These are phyloP conservation scores for Aspergillus fumigatiaffinis DNA, from an alignment of 2,329 filamentous ascomycete species.

Conservation along the genomic window DNA sequence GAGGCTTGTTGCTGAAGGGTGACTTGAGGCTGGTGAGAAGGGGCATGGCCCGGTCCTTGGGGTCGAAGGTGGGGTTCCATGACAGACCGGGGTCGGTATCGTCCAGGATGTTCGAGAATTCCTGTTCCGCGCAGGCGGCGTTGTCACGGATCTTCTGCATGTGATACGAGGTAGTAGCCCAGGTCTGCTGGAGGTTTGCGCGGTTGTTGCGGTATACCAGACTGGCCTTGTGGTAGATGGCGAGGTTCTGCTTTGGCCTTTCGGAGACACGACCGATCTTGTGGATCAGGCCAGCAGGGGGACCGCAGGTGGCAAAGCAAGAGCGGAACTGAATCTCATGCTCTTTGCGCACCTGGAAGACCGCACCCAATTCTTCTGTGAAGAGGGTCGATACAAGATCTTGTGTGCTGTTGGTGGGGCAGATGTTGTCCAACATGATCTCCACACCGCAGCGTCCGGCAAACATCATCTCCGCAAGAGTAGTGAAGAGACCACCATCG, in stretches of 20 bases:
- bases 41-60: slow-evolving; percentile 71
- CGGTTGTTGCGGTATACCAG: slow-evolving; percentile 68
- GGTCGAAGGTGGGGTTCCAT: slow-evolving; percentile 78
- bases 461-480: slow-evolving; percentile 96
- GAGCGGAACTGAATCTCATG: slow-evolving; percentile 82
- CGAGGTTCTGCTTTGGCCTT: slow-evolving; percentile 67
- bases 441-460: slow-evolving; percentile 86
- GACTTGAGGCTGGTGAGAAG: slow-evolving; percentile 58
- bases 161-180: slow-evolving; percentile 82
- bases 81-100: slow-evolving; percentile 75
- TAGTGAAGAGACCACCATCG: slow-evolving; percentile 87
- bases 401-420: slow-evolving; percentile 56
- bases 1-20: slow-evolving; percentile 61
- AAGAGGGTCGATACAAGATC: slow-evolving; percentile 76
- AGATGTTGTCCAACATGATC: slow-evolving; percentile 70
- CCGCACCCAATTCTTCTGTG: slow-evolving; percentile 92
- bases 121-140: slow-evolving; percentile 76
- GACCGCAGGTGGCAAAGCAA: slow-evolving; percentile 87
- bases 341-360: slow-evolving; percentile 87
- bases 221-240: slow-evolving; percentile 67
- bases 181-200: slow-evolving; percentile 74
- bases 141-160: slow-evolving; percentile 93
- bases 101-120: slow-evolving; percentile 72
- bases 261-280: slow-evolving; percentile 75
- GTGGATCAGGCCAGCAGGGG: slow-evolving; percentile 74